Conservation (phyloP, 176 grass and related monocot genomes). For the Avena sativa region DNA sequence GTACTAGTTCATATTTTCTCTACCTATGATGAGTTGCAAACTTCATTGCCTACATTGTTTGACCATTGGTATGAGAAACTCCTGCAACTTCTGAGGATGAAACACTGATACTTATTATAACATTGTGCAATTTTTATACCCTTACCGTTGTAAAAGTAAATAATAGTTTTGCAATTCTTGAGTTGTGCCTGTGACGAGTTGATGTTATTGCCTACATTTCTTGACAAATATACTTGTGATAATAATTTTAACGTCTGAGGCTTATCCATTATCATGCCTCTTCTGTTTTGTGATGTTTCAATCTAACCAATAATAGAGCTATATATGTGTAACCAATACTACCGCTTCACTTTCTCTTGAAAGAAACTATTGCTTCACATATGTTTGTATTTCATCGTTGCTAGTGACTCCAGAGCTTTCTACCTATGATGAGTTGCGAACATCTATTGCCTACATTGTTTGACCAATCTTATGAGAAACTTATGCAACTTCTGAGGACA, state of each 20-base stretch:
- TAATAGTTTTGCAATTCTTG: not conserved
- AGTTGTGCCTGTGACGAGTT: not conserved
- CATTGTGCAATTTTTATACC: not conserved
- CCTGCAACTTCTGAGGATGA: constrained; percentile 29
- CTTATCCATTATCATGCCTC: not conserved
- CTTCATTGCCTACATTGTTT: constrained; percentile 36
- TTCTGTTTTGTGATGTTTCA: not conserved
- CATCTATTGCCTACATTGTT: constrained; percentile 40
- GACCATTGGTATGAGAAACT: constrained; percentile 10
- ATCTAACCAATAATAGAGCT: not conserved
- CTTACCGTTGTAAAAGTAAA: not conserved
- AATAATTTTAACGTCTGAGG: not conserved
- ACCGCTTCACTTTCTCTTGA: not conserved
- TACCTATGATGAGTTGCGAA: constrained; percentile 38
- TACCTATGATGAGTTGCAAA: constrained; percentile 43
- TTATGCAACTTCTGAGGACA: constrained; percentile 8
- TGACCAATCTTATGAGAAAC: constrained; percentile 25
- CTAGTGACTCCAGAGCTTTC: not conserved
- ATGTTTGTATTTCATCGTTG: not conserved
- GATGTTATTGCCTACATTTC: constrained; percentile 48
- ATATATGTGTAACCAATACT: not conserved
- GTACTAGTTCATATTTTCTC: not conserved
- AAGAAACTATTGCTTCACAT: too few relatives aligned
- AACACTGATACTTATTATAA: not conserved
- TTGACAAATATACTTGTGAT: constrained; percentile 32